Conservation (phyloP, 1,284 basidiomycete genomes). For the Cryptococcus sp. region DNA sequence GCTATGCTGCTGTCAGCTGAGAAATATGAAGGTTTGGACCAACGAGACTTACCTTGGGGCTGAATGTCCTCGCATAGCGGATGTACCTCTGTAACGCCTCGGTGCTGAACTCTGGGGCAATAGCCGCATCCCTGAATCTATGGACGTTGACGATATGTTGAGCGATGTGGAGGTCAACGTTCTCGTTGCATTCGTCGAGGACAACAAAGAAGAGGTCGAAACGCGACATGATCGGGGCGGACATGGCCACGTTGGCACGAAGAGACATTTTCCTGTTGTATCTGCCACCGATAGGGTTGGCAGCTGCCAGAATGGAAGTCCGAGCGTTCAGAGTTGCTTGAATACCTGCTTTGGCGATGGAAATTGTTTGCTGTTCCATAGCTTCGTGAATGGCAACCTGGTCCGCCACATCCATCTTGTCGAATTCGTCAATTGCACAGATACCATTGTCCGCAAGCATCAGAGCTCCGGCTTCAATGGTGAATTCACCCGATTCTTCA, state of each 20-base stretch:
- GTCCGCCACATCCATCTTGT: slow-evolving; percentile 99
- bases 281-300: slow-evolving; percentile 93
- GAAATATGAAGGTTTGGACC: too few species aligned
- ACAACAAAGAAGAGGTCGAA: slow-evolving; percentile 99
- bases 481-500: slow-evolving; percentile 98
- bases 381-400: slow-evolving; percentile 99
- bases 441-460: slow-evolving; percentile 99
- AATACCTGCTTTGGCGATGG: slow-evolving; percentile 98
- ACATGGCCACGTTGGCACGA: slow-evolving; percentile 96
- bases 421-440: slow-evolving; percentile 99
- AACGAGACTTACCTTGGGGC: slow-evolving; percentile 74
- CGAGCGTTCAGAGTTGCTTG: slow-evolving; percentile 98
- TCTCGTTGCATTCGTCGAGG: slow-evolving; percentile 94
- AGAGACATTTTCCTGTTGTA: slow-evolving; percentile 96
- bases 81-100: slow-evolving; percentile 96
- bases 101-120: slow-evolving; percentile 94
- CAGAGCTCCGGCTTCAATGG: slow-evolving; percentile 96
- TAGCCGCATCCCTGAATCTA: slow-evolving; percentile 90
- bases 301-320: slow-evolving; percentile 95
- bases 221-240: slow-evolving; percentile 97
- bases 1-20: slow-evolving; percentile 55
- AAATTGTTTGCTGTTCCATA: slow-evolving; percentile 99
- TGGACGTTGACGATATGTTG: slow-evolving; percentile 98
- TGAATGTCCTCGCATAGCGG: slow-evolving; percentile 93
- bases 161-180: slow-evolving; percentile 89